Base-by-base conservation (phyloP, 345 rosid genomes). In the Raphanus sativus region DNA sequence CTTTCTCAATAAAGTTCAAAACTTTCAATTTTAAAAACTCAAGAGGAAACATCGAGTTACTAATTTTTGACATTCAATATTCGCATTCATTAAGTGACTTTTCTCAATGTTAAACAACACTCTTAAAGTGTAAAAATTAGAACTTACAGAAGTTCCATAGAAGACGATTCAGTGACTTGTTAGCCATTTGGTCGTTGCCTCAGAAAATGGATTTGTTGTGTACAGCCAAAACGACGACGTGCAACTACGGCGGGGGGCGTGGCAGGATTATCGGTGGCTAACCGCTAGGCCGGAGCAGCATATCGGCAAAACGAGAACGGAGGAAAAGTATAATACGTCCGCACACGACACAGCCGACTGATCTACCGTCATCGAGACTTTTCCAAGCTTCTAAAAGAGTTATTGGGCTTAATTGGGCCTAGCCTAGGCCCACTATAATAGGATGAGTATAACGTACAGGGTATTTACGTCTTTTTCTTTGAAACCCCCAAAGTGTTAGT, bases 121-220 rank as follows among this genome's bases (percentile, higher is more conserved):
- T 36, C 3, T 2, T 28, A 33, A 6, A 29, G 32, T 40, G 38
- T 21, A 6, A 65, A 9, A 65, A 56, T 10, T 56, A 64, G 72
- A 70, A 69, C 76, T 80, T 80, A 80, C 83, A 65, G 63, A 75
- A 75, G 15, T 69, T 80, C 75, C 62, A 33, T 30, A 70, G 69
- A 70, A 75, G 63, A 6, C 83, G 83, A 54, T 75, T 75, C 73
- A 70, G 40, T 10, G 73, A 67, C 30, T 26, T 75, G 75, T 58
- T 55, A 58, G 78, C 72, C 83, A 80, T 80, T 75, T 2, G 30
- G 3, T 28, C 30, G 30, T 28, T 21, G 21, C 21, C 21, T 21
- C 21, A 21, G 21, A 21, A 21, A 21, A 21, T 21, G 21, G 21
- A 21, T 21, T 21, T 21, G 21, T 21, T 21, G 21, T 67, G 10